phyloP scores from a whole-genome alignment of 306 rosid species.

The Medicago arabica region DNA sequence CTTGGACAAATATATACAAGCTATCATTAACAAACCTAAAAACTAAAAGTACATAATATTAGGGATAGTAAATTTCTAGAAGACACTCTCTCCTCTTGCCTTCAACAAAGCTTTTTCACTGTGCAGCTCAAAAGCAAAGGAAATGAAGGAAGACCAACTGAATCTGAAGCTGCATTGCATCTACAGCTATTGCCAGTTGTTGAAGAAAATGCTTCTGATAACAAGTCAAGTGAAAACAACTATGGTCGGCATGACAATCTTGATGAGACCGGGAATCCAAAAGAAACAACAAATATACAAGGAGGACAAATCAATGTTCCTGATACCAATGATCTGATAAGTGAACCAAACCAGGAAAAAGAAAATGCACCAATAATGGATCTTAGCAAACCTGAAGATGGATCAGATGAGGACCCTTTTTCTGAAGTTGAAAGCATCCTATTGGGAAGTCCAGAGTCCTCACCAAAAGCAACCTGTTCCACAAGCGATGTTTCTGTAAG shows the following conservation, averaged over 20 bases:
- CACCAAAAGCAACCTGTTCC: conserved; percentile 5
- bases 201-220: not conserved
- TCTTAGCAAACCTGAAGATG: not conserved
- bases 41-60: not conserved
- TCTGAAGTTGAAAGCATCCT: conserved; percentile 37
- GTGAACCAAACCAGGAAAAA: conserved; percentile 26
- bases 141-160: not conserved
- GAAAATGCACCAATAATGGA: conserved; percentile 13
- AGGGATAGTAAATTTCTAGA: too few relatives aligned
- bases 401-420: conserved; percentile 29
- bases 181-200: not conserved
- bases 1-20: too few relatives aligned
- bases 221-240: not conserved
- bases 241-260: not conserved
- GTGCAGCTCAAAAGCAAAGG: conserved; percentile 1
- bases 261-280: not conserved
- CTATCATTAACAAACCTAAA: not conserved
- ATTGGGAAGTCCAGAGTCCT: conserved; percentile 12
- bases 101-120: not conserved
- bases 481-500: conserved; percentile 14
- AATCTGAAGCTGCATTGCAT: not conserved
- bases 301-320: conserved; percentile 7
- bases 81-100: not conserved
- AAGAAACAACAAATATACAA: conserved; percentile 5
- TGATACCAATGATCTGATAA: conserved; percentile 14